Evolutionary conservation across 768 basidiomycete genomes (phyloP).

Genomic region (Pulveroboletus sp.): DNA sequence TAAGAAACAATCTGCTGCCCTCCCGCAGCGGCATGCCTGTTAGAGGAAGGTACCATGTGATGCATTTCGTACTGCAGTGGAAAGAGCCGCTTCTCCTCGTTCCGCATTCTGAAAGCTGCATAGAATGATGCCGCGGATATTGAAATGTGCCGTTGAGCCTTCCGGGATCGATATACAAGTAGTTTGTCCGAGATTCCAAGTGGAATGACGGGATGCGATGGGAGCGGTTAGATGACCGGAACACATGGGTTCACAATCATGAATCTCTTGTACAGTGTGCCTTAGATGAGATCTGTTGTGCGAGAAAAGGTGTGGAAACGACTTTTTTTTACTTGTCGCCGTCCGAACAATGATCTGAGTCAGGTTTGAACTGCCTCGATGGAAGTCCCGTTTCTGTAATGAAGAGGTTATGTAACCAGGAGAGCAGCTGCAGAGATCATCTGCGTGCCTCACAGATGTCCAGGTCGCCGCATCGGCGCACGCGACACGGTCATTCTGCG

Average conservation of each 20-base stretch:
- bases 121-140: conserved; percentile 6
- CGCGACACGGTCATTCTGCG: conserved; percentile 3
- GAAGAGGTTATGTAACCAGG: conserved; percentile 14
- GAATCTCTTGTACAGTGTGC: conserved; percentile 1
- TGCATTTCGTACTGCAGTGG: background rate
- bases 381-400: conserved; percentile 11
- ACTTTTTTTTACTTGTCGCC: conserved; percentile 2
- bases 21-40: background rate
- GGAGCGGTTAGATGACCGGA: conserved; percentile 14
- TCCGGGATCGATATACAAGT: conserved; percentile 1
- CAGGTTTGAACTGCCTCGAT: background rate
- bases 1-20: background rate
- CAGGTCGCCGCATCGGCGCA: conserved; percentile 29
- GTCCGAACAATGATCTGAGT: conserved; percentile 15
- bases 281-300: conserved; percentile 19
- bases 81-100: background rate
- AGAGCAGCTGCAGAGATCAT: conserved; percentile 8
- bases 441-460: conserved; percentile 1
- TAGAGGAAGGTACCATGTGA: too few relatives aligned
- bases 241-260: conserved; percentile 1
- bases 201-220: conserved; percentile 15
- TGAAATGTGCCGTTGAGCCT: background rate
- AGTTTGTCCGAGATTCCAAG: background rate
- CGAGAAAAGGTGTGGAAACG: background rate
- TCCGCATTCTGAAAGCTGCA: background rate